Evolutionary conservation across 768 basidiomycete genomes (phyloP).

Genomic region (Serendipita vermifera): DNA sequence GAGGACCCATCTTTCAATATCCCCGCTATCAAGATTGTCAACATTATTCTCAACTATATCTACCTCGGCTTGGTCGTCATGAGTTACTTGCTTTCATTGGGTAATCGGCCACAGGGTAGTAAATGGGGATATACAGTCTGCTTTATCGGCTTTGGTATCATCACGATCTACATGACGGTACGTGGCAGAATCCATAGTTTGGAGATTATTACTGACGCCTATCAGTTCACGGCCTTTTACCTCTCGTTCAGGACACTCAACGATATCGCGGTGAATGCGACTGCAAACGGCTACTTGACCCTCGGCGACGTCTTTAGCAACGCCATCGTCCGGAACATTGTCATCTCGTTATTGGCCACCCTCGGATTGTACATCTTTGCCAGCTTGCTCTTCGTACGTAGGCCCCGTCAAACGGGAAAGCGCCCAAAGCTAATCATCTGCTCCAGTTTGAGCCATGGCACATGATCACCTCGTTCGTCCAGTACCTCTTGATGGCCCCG

Average conservation of each 20-base stretch:
- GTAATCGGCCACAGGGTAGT: constrained; percentile 81
- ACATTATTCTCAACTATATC: constrained; percentile 68
- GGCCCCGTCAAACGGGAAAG: not conserved
- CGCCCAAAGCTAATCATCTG: not conserved
- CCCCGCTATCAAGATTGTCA: constrained; percentile 52
- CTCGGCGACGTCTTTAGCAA: constrained; percentile 61
- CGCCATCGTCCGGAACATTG: constrained; percentile 69
- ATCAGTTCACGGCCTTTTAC: constrained; percentile 60
- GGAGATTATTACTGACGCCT: too few relatives aligned
- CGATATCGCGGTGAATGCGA: constrained; percentile 35
- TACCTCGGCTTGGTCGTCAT: constrained; percentile 78
- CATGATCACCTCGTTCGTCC: constrained; percentile 93
- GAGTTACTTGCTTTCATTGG: constrained; percentile 78
- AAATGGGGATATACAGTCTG: constrained; percentile 79
- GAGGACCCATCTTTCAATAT: constrained; percentile 49
- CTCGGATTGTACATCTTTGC: constrained; percentile 78
- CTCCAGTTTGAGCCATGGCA: constrained; percentile 91
- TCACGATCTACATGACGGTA: constrained; percentile 96
- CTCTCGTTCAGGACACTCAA: constrained; percentile 73
- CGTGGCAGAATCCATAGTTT: too few relatives aligned
- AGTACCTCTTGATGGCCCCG: constrained; percentile 82
- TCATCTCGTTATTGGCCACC: constrained; percentile 76
- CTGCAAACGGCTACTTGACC: constrained; percentile 33
- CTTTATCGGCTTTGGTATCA: constrained; percentile 74
- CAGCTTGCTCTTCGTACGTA: constrained; percentile 70